Conservation (phyloP, 2,329 filamentous ascomycete species). For the Cercospora sp. region DNA sequence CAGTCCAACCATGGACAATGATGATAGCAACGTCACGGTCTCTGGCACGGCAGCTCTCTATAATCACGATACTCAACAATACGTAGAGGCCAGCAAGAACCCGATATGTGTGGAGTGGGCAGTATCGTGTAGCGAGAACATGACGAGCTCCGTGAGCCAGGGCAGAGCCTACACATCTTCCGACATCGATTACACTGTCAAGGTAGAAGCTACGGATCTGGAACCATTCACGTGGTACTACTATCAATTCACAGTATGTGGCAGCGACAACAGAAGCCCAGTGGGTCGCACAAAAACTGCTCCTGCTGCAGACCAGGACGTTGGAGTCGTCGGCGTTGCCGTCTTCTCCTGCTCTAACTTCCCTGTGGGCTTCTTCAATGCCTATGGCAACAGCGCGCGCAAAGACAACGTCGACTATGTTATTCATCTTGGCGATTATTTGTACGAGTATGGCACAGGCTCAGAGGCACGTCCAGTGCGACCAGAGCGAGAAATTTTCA, state of each 20-base stretch:
- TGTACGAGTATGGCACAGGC: conserved; percentile 6
- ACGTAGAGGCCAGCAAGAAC: conserved; percentile 27
- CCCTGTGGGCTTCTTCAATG: conserved; percentile 33
- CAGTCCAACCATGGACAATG: conserved; percentile 28
- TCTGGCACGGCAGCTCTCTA: conserved; percentile 30
- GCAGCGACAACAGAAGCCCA: conserved; percentile 27
- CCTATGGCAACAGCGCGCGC: conserved; percentile 32
- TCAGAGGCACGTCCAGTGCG: conserved; percentile 28
- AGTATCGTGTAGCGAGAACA: conserved; percentile 21
- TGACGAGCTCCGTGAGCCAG: conserved; percentile 22
- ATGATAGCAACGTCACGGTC: conserved; percentile 33
- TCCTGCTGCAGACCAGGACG: conserved; percentile 28
- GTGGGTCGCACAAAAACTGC: conserved; percentile 35
- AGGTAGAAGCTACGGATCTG: conserved; percentile 31
- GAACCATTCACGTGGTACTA: conserved; percentile 33
- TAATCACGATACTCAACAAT: conserved; percentile 33
- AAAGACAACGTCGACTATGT: conserved; percentile 46
- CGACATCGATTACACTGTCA: conserved; percentile 36
- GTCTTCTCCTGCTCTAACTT: conserved; percentile 35
- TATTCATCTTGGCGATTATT: conserved; percentile 23
- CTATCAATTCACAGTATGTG: conserved; percentile 33
- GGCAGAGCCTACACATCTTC: conserved; percentile 33
- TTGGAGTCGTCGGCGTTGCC: conserved; percentile 28
- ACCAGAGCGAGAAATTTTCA: conserved; percentile 43
- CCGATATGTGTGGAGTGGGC: conserved; percentile 30